phyloP scores from a whole-genome alignment of 2,329 filamentous ascomycete species.

The Cordyceps cateniannulata region DNA sequence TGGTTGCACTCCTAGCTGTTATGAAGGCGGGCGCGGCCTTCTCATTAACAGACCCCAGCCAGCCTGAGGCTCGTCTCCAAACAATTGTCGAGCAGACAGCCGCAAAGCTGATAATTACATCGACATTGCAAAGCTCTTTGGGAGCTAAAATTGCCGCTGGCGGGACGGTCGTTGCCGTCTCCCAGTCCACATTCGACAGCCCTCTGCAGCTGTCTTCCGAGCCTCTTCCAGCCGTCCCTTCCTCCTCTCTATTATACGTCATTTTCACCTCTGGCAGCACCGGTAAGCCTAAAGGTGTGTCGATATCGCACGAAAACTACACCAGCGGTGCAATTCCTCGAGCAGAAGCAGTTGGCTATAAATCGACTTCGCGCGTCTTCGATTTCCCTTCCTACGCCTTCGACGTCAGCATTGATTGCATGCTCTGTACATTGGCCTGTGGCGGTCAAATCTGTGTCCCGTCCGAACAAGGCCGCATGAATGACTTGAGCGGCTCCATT shows the following conservation, averaged over 20 bases:
- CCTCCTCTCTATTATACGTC: constrained; percentile 41
- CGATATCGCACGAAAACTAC: constrained; percentile 43
- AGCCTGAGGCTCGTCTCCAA: constrained; percentile 37
- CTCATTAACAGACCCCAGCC: constrained; percentile 39
- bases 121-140: constrained; percentile 30
- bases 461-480: constrained; percentile 46
- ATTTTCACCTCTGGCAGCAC: constrained; percentile 63
- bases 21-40: constrained; percentile 45
- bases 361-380: constrained; percentile 34
- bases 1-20: constrained; percentile 37
- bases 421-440: constrained; percentile 44
- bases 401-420: constrained; percentile 48
- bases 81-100: constrained; percentile 38
- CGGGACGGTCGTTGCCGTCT: constrained; percentile 28
- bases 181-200: constrained; percentile 22
- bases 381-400: constrained; percentile 49
- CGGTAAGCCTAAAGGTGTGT: constrained; percentile 56
- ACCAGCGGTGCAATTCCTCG: constrained; percentile 39
- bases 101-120: constrained; percentile 34
- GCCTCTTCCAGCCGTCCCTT: constrained; percentile 32
- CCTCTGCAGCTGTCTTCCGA: constrained; percentile 15
- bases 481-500: constrained; percentile 41
- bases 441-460: constrained; percentile 48
- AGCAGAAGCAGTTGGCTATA: constrained; percentile 36
- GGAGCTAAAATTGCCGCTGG: constrained; percentile 30